A percentile compares a stretch with the other conserved stretches of the same genome.
Evolutionary conservation across 345 rosid genomes (phyloP).

Genomic region (Acer saccharum): DNA sequence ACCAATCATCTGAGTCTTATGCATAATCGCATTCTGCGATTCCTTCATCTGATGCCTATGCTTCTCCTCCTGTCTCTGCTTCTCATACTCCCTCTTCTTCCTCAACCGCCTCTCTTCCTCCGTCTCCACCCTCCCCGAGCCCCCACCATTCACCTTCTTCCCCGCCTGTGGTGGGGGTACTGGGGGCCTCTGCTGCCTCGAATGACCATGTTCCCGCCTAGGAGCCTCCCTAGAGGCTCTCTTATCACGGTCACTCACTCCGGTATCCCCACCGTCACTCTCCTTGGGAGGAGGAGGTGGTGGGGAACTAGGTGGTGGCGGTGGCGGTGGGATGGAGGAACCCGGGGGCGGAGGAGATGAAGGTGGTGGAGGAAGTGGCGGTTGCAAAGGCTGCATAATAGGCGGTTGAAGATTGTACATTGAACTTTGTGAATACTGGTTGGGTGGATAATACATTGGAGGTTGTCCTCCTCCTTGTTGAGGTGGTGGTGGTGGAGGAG

Average conservation of each 20-base stretch:
- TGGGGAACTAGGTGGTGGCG: conserved; percentile 93
- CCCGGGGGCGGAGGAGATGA: conserved; percentile 32
- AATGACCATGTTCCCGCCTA: conserved; percentile 54
- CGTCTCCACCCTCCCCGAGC: conserved; percentile 61
- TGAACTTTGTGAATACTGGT: conserved; percentile 50
- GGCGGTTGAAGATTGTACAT: conserved; percentile 46
- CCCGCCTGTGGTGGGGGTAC: conserved; percentile 24
- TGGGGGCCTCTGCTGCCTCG: conserved; percentile 50
- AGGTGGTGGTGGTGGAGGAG: conserved; percentile 49
- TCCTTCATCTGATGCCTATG: conserved; percentile 68
- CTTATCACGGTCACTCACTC: conserved; percentile 42
- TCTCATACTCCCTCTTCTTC: conserved; percentile 91
- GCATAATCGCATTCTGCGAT: conserved; percentile 50
- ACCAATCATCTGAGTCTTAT: conserved; percentile 54
- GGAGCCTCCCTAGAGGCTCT: conserved; percentile 33
- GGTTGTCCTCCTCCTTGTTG: conserved; percentile 37
- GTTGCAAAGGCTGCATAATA: conserved; percentile 39
- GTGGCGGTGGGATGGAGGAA: conserved; percentile 55
- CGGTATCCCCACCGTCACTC: conserved; percentile 27
- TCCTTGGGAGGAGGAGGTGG: conserved; percentile 75
- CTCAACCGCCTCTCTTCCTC: conserved; percentile 92
- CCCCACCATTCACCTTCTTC: conserved; percentile 56
- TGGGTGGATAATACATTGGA: conserved; percentile 52
- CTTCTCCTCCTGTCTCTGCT: conserved; percentile 75
- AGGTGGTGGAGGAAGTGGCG: conserved; percentile 52